Evolutionary conservation across 2,329 filamentous ascomycete species (phyloP).

Genomic region (Lomentospora prolificans): DNA sequence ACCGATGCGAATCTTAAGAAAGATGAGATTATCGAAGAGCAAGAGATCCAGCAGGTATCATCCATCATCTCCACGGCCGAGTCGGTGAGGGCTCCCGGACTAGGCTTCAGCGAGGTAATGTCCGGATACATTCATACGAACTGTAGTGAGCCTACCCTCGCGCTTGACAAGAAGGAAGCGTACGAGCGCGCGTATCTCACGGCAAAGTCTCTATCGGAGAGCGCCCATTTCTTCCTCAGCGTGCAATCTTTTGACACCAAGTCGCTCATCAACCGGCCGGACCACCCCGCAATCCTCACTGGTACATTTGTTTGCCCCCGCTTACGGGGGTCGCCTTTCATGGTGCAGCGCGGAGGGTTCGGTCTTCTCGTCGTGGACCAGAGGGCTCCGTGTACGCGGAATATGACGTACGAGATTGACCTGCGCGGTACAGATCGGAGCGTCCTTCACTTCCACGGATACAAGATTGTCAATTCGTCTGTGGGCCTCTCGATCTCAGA

Average conservation of each 20-base stretch:
- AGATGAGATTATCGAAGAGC: constrained; percentile 22
- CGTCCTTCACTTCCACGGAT: constrained; percentile 48
- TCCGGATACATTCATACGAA: constrained; percentile 48
- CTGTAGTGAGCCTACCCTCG: constrained; percentile 27
- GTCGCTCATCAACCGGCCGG: constrained; percentile 30
- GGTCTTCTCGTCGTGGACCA: constrained; percentile 45
- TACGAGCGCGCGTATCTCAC: constrained; percentile 43
- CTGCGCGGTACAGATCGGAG: constrained; percentile 44
- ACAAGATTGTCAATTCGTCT: constrained; percentile 52
- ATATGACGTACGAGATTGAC: constrained; percentile 52
- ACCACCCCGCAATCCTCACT: constrained; percentile 43
- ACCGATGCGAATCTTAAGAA: constrained; percentile 11
- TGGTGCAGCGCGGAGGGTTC: constrained; percentile 48
- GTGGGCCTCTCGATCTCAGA: constrained; percentile 44
- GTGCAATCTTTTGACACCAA: constrained; percentile 45
- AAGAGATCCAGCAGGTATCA: constrained; percentile 25
- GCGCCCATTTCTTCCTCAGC: constrained; percentile 48
- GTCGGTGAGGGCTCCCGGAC: constrained; percentile 34
- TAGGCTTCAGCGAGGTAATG: constrained; percentile 58
- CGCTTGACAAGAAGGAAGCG: constrained; percentile 35
- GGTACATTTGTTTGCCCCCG: constrained; percentile 49
- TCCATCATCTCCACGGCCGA: constrained; percentile 29
- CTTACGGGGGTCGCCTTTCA: constrained; percentile 47
- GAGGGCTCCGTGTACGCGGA: constrained; percentile 45
- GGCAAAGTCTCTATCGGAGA: constrained; percentile 43